Evolutionary conservation across 164 flowering plant species (phyloP), one percentile per base, ranked within the genome.

Genomic region (Nymphaea thermarum): DNA sequence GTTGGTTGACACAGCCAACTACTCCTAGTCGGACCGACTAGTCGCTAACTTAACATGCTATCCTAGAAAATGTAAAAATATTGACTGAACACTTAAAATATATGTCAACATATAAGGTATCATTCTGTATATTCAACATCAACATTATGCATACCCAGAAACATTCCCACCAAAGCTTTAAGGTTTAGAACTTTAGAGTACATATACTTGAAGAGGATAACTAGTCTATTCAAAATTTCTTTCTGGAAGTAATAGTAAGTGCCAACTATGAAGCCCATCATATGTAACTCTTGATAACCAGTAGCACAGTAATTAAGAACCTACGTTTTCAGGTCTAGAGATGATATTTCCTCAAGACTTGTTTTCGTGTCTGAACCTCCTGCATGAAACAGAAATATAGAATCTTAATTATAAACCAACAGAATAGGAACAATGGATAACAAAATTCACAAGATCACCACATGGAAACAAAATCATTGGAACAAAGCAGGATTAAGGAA

Each of bases 311-410:
- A 51, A 41, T 2, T 64, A 60, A 44, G 18, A 44, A 57, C 84
- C 75, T 74, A 82, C 83, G 81, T 76, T 70, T 84, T 84, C 70
- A 75, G 43, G 73, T 82, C 87, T 17, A 76, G 66, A 60, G 82
- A 75, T 65, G 78, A 71, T 68, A 79, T 72, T 17, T 79, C 82
- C n/a, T 77, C 82, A 43, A 65, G 44, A 59, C 81, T 17, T 41
- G 65, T 71, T 63, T 43, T 36, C 36, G 71, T 80, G 72, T 76
- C 82, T 7, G 80, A 73, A 63, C 72, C 36, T 68, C 80, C 87
- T 82, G 79, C 67, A 75, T 47, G 10, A 64, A 41, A 11, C 11
- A 62, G 18, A 41, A n/a, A 17, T 8, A 8, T 8, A 55, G 60
- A 55, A 16, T 55, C 60, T 16, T 55, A 55, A 55, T 16, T 8